Evolutionary conservation across 2,329 filamentous ascomycete species (phyloP), one percentile per base, ranked within the genome.

Genomic region (Aspergillus sp.): DNA sequence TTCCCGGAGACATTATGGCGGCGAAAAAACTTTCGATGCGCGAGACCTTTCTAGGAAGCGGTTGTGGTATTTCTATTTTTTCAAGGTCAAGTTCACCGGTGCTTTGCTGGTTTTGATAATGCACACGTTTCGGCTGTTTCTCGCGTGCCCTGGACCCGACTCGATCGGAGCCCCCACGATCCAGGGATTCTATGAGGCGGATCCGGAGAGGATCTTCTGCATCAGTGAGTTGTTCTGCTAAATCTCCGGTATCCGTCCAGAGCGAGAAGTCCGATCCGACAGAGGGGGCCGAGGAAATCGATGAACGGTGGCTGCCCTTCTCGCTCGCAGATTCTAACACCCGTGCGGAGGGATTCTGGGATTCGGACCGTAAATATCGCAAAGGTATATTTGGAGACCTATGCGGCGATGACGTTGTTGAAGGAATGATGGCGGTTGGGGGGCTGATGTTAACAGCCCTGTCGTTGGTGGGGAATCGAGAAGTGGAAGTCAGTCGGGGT

Each of bases 231-330:
- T 96, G 93, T 79, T 97, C 93, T 70, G 91, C 91, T 68, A 98
- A 85, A 77, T 98, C 95, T 71, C 92, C 93, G 44, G 93, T 96
- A 76, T 97, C 92, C 71, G 90, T 93, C 92, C 91, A 97, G 67
- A 90, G 86, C 58, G 88, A 91, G 75, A 90, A 90, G 68, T 89
- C 85, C 60, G 86, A 89, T 73, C 81, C 81, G 59, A 74, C 80
- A 62, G 84, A 85, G 68, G 75, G 75, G 68, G 68, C 66, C 30
- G 79, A 78, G 61, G 76, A 77, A 50, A 69, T 66, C 26, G 83
- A 85, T 65, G 80, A 83, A 71, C 79, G 80, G 67, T 79, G 77
- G 68, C 75, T 76, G 68, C 76, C 78, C 70, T 81, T 77, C 66
- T 79, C 78, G 66, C 72, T 78, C 68, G 75, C 74, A 65, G 73